Conservation (phyloP, 768 basidiomycete genomes). For the Boletus edulis region DNA sequence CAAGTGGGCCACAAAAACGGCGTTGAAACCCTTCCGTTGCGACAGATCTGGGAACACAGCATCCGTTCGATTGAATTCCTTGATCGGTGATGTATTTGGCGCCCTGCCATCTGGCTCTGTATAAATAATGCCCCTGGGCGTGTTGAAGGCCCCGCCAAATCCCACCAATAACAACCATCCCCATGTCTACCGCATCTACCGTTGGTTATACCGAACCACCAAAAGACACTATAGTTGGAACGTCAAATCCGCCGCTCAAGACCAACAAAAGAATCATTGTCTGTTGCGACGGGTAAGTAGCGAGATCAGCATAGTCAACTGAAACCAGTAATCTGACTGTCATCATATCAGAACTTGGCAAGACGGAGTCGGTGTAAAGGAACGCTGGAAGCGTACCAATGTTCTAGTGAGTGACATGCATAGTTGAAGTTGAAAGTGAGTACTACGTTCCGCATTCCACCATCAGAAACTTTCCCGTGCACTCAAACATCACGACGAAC, state of each 20-base stretch:
- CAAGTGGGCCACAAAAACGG: too few species aligned
- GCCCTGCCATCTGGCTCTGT: neutral
- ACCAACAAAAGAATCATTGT: constrained; percentile 62
- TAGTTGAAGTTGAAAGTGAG: neutral
- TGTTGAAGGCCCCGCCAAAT: neutral
- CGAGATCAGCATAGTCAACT: neutral
- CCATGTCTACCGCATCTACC: constrained; percentile 14
- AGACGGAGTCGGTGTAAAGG: constrained; percentile 49
- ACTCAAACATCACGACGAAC: constrained; percentile 47
- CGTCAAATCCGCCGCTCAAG: constrained; percentile 3
- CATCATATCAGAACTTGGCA: constrained; percentile 60
- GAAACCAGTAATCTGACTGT: neutral
- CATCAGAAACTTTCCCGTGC: constrained; percentile 53
- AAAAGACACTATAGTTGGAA: neutral
- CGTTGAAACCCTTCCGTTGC: too few species aligned
- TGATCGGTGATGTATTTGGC: too few species aligned
- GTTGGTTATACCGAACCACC: neutral
- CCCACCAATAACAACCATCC: neutral
- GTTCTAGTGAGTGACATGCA: constrained; percentile 41
- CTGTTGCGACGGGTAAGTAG: constrained; percentile 70
- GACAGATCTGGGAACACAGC: too few species aligned
- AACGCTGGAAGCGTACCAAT: constrained; percentile 53
- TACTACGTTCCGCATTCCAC: neutral
- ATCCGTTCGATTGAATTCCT: too few species aligned
- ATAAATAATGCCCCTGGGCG: constrained; percentile 25